Conservation (phyloP, 2,329 filamentous ascomycete genomes). For the Botrytis fabae region DNA sequence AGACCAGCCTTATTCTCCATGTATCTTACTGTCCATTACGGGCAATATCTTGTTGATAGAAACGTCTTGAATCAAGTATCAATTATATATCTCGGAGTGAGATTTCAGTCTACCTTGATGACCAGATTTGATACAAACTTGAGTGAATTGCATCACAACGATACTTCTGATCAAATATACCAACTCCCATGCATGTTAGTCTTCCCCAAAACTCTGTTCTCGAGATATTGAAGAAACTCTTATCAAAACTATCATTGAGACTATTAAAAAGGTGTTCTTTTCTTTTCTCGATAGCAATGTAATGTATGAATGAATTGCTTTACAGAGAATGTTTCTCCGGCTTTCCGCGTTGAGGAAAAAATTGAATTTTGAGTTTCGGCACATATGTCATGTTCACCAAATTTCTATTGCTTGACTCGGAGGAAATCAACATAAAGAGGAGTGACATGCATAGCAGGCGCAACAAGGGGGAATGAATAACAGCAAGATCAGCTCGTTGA, state of each 20-base stretch:
- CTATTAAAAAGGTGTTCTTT: neutral
- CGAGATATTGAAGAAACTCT: neutral
- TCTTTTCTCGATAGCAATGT: neutral
- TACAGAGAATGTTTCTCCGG: fast-evolving
- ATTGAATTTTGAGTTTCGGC: neutral
- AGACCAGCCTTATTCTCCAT: neutral
- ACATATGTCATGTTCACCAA: fast-evolving
- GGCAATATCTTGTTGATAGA: neutral
- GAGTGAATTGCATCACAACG: neutral
- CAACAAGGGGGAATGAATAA: neutral
- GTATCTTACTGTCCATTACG: no score
- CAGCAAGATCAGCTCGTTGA: fast-evolving
- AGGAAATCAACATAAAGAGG: neutral
- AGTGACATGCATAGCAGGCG: fast-evolving
- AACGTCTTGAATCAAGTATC: neutral
- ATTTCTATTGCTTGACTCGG: neutral
- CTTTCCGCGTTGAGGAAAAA: neutral
- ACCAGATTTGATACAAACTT: neutral
- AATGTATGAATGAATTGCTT: fast-evolving
- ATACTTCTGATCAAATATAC: neutral
- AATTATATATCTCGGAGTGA: neutral
- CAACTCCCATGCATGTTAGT: neutral
- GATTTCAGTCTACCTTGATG: fast-evolving
- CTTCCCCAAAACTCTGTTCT: neutral
- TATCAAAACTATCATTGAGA: neutral